Evolutionary conservation across 2,329 filamentous ascomycete species (phyloP), one percentile per base, ranked within the genome.

Genomic region (Albifimbria verrucaria): DNA sequence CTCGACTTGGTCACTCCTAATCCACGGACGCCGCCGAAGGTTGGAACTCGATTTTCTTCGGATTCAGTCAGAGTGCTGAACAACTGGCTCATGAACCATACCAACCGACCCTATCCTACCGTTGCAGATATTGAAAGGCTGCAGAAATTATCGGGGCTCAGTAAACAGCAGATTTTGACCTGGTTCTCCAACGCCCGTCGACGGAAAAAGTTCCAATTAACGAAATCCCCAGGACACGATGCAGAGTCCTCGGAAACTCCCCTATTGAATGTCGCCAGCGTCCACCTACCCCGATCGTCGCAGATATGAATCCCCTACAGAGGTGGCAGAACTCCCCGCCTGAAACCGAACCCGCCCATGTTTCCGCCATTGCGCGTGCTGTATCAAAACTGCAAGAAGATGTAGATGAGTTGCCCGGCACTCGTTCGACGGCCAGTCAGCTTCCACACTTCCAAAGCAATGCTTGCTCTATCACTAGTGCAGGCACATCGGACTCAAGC

Each of bases 161-260:
- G 85, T 67, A 84, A 89, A 62, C 88, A 81, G 15, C 92, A 97
- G 65, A 93, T 96, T 61, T 87, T 87, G 10, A 96, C 95, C 67
- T 96, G 92, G 92, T 83, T 96, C 46, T 91, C 92, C 54, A 96
- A 96, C 69, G 91, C 91, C 53, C 85, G 92, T 43, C 84, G 92
- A 52, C 82, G 92, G 57, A 87, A 89, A 61, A 96, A 96, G 73
- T 85, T 88, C 51, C 83, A 86, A 47, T 77, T 82, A 2, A 83
- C 83, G 45, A 80, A 87, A 57, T 85, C 82, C 26, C 83, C 80
- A 20, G 92, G 90, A 4, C 89, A 90, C 1, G 83, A 87, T 59
- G 80, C 83, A 23, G 80, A 77, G 57, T 32, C 24, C 78, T 73
- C 58, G 80, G 82, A 52, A 80, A 80, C 5, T 76, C 77, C 52